Base-by-base conservation (phyloP, 2,329 filamentous ascomycete genomes). In the Penicillium sp. region DNA sequence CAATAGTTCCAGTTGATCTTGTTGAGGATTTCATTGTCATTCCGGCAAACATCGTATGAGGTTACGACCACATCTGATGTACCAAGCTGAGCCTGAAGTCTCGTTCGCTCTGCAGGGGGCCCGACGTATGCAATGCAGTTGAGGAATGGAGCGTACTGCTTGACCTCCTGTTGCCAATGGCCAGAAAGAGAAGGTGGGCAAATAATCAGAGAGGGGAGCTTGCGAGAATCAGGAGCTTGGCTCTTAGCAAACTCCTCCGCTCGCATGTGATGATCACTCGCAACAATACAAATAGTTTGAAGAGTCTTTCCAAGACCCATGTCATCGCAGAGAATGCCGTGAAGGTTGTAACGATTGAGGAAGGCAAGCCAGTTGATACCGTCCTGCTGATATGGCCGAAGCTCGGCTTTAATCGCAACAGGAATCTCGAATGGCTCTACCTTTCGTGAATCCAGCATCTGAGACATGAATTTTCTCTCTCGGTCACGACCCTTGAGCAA, bases 351-450 rank as follows among this genome's bases (percentile, higher is more conserved):
- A 56, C 93, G 93, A 73, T 99, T 99, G 65, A 99, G 87, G 78
- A 99, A 99, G 55, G 96, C 88, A 51, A 99, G 85, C 95, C 95
- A 99, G 72, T 99, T 99, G 70, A 99, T 93, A 72, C 95, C 95
- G 53, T 99, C 95, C 75, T 99, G 95, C 74, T 99, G 96, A 71
- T 99, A 99, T 0, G 93, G 96, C 62, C 95, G 90, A 51, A 99
- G 84, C 68, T 96, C 91, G 0, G 95, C 96, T 75, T 98, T 98
- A 80, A 99, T 99, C 5, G 91, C 90, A 44, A 99, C 95, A 0
- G 95, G 95, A 46, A 99, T 96, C 63, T 89, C 80, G 75, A 98
- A 99, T 0, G 90, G 82, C 73, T 99, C 95, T 24, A 99, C 91
- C 76, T 99, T 99, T 76, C 96, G 96, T 5, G 92, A 90, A 71